Base-by-base conservation (phyloP, 768 basidiomycete genomes). In the Macrolepiota dolichaula region DNA sequence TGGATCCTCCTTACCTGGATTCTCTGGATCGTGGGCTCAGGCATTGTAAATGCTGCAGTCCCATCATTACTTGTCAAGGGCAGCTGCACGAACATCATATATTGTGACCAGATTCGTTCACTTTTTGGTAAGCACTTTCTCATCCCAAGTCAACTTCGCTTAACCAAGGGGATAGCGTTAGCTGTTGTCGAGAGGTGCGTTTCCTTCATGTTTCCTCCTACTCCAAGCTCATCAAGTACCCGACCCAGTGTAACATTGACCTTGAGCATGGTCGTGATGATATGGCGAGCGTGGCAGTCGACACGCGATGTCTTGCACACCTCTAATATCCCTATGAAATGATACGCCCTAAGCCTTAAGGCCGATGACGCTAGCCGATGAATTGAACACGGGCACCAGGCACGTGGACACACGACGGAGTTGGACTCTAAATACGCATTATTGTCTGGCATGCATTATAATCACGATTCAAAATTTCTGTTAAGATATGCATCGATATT, bases 1-100 rank as follows among this genome's bases (percentile, higher is more conserved):
- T 88, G 87, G 87, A 70, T 82, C 3, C 70, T 85, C 29, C 61
- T 80, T 1, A 86, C 86, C 13, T 86, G 83, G 84, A 65, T 81
- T 17, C 73, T 86, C 50, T 88, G 86, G 87, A 75, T 86, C 19
- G 73, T 84, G 13, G 83, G 84, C 46, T 77, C 84, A 3, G 81
- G 79, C 0, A 70, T 82, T 24, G 67, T 87, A 50, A 83, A 84
- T 63, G 74, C 74, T 38, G 77, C 83, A 5, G 67, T 83, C 24
- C 82, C 85, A 2, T 71, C 68, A 10, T 61, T 85, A 46, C 73
- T 84, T 52, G 69, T 74, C 57, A 70, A 67, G 29, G 71, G 70
- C 35, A 72, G 70, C 17, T 87, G 87, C 65, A 73, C 67, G 9
- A 66, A 65, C 9, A 65, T 81, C 12, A 77, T 81, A 25, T 85